phyloP scores from a whole-genome alignment of 2,329 filamentous ascomycete species.

The Claviceps humidiphila region DNA sequence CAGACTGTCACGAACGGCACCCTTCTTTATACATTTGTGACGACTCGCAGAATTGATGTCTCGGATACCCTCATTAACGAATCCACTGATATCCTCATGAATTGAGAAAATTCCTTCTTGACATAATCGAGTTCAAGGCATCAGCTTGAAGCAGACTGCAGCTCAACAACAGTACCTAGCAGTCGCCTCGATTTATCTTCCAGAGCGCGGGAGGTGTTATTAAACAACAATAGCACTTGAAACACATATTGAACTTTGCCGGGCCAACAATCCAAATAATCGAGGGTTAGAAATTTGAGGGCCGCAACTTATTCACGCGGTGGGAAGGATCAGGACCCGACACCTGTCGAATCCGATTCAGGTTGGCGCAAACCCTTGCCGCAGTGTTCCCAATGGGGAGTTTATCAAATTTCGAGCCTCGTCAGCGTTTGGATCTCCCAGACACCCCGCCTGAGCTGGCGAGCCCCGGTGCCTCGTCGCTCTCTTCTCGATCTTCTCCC shows the following conservation, averaged over 20 bases:
- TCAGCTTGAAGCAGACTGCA: neutral
- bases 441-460: slow-evolving; percentile 41
- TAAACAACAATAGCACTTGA: neutral
- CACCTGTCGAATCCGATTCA: neutral
- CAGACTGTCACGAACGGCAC: neutral
- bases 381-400: slow-evolving; percentile 39
- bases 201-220: neutral
- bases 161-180: neutral
- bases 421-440: slow-evolving; percentile 35
- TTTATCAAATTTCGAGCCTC: slow-evolving; percentile 36
- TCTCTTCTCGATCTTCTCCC: slow-evolving; percentile 29
- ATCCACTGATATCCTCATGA: neutral
- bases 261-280: neutral
- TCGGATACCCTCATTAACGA: neutral
- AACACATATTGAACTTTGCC: neutral
- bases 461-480: slow-evolving; percentile 36
- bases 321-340: neutral
- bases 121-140: neutral
- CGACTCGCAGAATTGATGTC: neutral
- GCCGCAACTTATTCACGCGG: neutral
- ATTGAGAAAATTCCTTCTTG: too few species aligned
- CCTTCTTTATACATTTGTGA: neutral
- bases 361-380: neutral
- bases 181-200: neutral
- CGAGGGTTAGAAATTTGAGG: neutral